phyloP scores from a whole-genome alignment of 495 filamentous ascomycete species.

The Podospora comata region DNA sequence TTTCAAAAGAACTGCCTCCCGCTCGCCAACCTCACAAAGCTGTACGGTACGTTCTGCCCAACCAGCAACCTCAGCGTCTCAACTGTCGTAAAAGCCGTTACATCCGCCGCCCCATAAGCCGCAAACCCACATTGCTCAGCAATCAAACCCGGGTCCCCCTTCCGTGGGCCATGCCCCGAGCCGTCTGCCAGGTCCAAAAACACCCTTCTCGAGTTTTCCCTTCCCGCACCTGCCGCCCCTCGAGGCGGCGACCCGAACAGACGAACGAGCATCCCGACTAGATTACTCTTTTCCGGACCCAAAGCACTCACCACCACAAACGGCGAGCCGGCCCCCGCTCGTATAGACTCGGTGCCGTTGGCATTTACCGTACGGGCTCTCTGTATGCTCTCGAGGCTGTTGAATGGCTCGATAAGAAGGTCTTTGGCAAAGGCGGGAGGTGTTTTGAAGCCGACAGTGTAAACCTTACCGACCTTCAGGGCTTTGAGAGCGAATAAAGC shows the following conservation, averaged over 20 bases:
- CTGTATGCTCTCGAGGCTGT: constrained; percentile 74
- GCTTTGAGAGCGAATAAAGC: constrained; percentile 72
- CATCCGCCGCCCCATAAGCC: constrained; percentile 73
- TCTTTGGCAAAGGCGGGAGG: constrained; percentile 59
- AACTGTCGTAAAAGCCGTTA: constrained; percentile 76
- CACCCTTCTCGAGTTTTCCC: constrained; percentile 64
- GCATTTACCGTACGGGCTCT: constrained; percentile 48
- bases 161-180: constrained; percentile 36
- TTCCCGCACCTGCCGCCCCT: not conserved
- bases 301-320: constrained; percentile 78
- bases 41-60: constrained; percentile 81
- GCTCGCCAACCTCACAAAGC: constrained; percentile 76
- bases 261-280: constrained; percentile 74
- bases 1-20: constrained; percentile 63
- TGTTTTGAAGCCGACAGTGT: constrained; percentile 78
- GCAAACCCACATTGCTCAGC: constrained; percentile 71
- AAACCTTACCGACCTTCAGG: constrained; percentile 73
- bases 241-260: constrained; percentile 54
- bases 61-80: constrained; percentile 74
- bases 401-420: constrained; percentile 64
- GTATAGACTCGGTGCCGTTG: constrained; percentile 28
- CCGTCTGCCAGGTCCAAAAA: constrained; percentile 77
- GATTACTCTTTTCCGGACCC: constrained; percentile 69
- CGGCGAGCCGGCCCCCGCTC: constrained; percentile 50
- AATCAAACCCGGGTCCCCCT: constrained; percentile 65